Conservation (phyloP, 2,329 filamentous ascomycete species). For the Aspergillus aculeatinus region DNA sequence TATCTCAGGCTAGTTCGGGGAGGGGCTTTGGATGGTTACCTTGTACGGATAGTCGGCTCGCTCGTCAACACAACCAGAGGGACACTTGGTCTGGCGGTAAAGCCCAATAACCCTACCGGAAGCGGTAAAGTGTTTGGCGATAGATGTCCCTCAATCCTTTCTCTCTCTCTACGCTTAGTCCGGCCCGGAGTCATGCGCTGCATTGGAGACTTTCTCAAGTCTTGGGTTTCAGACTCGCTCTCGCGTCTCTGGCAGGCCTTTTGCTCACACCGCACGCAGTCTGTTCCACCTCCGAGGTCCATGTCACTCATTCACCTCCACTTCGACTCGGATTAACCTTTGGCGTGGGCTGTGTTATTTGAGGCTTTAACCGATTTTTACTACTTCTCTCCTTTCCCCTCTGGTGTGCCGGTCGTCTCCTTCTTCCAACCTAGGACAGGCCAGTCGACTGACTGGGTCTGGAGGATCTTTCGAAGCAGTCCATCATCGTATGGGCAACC, state of each 20-base stretch:
- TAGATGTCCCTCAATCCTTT: background rate
- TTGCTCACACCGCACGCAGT: background rate
- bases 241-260: background rate
- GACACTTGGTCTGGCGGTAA: background rate
- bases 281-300: background rate
- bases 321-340: background rate
- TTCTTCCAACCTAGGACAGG: background rate
- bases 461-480: background rate
- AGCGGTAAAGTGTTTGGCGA: background rate
- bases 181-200: background rate
- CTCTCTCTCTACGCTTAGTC: background rate
- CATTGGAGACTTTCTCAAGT: background rate
- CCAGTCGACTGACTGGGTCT: background rate
- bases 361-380: background rate
- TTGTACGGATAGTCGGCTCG: background rate
- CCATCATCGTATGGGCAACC: background rate
- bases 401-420: background rate
- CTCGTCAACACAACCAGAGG: no score
- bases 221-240: background rate
- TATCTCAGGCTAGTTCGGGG: background rate
- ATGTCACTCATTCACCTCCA: background rate
- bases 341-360: background rate
- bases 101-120: background rate
- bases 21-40: background rate
- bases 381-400: background rate